phyloP scores from a whole-genome alignment of 768 basidiomycete genomes.

The Mycena olivaceomarginata region DNA sequence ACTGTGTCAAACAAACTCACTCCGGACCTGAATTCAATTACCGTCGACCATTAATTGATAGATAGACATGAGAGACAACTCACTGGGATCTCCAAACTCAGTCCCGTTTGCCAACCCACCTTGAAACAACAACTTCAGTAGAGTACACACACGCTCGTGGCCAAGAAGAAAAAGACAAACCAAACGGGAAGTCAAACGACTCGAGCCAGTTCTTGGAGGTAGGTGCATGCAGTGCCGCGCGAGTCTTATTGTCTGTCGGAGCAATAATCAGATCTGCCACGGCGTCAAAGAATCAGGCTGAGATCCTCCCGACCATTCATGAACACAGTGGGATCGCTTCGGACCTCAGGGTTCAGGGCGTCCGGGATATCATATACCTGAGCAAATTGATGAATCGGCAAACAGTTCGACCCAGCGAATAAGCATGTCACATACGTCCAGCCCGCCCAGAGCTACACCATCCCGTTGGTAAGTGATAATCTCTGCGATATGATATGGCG shows the following conservation, averaged over 20 bases:
- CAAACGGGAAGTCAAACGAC: conserved; percentile 51
- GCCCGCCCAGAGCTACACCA: conserved; percentile 24
- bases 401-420: neutral
- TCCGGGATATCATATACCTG: conserved; percentile 75
- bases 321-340: conserved; percentile 60
- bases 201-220: conserved; percentile 69
- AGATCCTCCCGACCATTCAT: conserved; percentile 70
- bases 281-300: neutral
- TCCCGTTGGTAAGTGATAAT: neutral
- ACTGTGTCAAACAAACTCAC: conserved; percentile 24
- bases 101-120: conserved; percentile 12
- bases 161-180: conserved; percentile 43
- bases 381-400: neutral
- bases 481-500: too few relatives aligned
- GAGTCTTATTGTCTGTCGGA: conserved; percentile 64
- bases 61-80: neutral
- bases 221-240: conserved; percentile 81
- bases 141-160: neutral
- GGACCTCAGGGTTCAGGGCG: conserved; percentile 72
- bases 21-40: conserved; percentile 41
- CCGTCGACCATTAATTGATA: neutral
- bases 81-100: conserved; percentile 34
- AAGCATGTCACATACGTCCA: conserved; percentile 56
- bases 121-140: neutral
- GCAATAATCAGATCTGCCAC: neutral